These are phyloP conservation scores for Coelastrella sp. DNA, from an alignment of 139 green algal species.

Conservation along the genomic window DNA sequence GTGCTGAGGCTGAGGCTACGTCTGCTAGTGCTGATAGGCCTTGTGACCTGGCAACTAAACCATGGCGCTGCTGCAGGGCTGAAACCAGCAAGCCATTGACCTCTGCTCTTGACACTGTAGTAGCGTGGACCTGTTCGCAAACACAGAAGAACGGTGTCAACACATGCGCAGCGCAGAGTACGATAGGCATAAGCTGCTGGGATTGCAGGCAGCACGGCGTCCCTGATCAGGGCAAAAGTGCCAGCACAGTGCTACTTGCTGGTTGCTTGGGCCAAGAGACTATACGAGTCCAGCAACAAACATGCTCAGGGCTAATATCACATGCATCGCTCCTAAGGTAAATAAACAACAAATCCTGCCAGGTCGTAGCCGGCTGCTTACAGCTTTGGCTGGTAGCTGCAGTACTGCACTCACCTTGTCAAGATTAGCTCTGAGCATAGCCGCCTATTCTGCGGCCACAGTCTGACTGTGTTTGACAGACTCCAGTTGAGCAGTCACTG, in stretches of 20 bases:
- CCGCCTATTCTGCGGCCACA: constrained; percentile 35
- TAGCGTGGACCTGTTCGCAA: constrained; percentile 12
- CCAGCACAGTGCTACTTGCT: too few relatives aligned
- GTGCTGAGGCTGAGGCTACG: background rate
- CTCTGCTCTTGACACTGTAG: background rate
- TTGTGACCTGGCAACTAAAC: background rate
- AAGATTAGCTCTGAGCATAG: constrained; percentile 36
- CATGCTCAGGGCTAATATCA: too few relatives aligned
- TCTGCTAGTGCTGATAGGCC: constrained; percentile 23
- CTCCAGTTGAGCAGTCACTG: constrained; percentile 17
- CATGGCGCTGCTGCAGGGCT: background rate
- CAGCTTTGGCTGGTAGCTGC: background rate
- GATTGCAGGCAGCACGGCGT: too few relatives aligned
- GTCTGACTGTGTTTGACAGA: background rate
- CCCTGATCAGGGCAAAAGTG: too few relatives aligned
- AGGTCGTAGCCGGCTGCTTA: background rate
- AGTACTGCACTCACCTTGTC: constrained; percentile 9
- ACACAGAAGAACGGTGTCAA: background rate
- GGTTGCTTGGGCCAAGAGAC: too few relatives aligned
- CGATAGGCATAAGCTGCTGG: background rate
- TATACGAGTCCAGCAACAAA: too few relatives aligned
- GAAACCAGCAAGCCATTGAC: background rate
- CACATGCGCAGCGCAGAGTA: background rate
- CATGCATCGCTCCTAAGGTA: background rate
- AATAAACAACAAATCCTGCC: background rate